Evolutionary conservation across 2,329 filamentous ascomycete species (phyloP), one percentile per base, ranked within the genome.

Genomic region (Diaporthe destruens): DNA sequence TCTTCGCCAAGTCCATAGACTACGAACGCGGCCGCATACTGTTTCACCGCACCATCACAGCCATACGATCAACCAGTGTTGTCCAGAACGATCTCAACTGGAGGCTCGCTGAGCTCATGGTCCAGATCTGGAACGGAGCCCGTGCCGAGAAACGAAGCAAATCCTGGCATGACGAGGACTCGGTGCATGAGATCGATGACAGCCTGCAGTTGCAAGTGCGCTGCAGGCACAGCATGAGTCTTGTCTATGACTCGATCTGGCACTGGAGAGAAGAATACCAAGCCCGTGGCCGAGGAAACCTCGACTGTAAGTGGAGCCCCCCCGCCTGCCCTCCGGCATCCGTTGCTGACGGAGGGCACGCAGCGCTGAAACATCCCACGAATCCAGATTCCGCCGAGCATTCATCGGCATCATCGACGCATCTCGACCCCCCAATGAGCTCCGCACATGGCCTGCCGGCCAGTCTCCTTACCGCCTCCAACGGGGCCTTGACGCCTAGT

Each of bases 181-280:
- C 84, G 54, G 80, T 83, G 2, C 83, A 87, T 23, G 81, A 86
- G 49, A 85, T 92, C 54, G 92, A 95, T 77, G 91, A 94, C 76
- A 92, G 88, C 74, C 84, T 96, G 55, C 92, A 95, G 79, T 87
- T 96, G 63, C 94, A 94, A 79, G 92, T 96, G n/a, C 89, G 93
- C 65, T 95, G 93, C 77, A 87, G 93, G 32, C 94, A 94, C 85
- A 95, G 93, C 81, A 94, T 96, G 91, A 95, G 92, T 80, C 87
- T 95, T 18, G 91, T 96, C 1, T 96, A 94, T 78, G 93, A 96
- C 82, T 94, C 92, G 16, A 93, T 95, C 66, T 96, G 93, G 93
- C 88, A 93, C 75, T 96, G 93, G 93, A 89, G 94, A 76, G 92
- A 94, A 79, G 93, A 95, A 79, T 94, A 90, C 77, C 91, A 93